Evolutionary conservation across 768 basidiomycete genomes (phyloP).

Genomic region (Suillus plorans): DNA sequence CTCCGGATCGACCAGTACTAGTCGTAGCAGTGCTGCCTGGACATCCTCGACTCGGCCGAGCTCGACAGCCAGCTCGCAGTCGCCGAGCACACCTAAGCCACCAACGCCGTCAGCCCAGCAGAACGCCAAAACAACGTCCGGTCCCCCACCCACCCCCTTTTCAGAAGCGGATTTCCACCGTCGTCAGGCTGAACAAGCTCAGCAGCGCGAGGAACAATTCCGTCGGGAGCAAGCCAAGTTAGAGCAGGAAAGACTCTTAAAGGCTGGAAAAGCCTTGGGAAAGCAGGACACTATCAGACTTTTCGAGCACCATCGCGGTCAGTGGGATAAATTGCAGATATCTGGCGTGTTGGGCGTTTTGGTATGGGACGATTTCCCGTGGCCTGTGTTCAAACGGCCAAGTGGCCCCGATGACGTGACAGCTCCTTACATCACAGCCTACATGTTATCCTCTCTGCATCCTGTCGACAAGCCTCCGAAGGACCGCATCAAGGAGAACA

Average conservation of each 20-base stretch:
- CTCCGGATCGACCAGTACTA: constrained; percentile 25
- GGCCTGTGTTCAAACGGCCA: constrained; percentile 67
- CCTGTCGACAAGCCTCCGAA: constrained; percentile 54
- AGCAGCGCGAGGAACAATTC: constrained; percentile 69
- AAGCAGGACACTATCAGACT: constrained; percentile 57
- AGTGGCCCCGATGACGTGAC: constrained; percentile 61
- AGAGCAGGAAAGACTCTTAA: constrained; percentile 44
- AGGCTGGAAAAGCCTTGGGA: constrained; percentile 45
- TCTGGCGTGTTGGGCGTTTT: constrained; percentile 33
- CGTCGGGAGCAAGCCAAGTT: constrained; percentile 63
- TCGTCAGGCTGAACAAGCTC: constrained; percentile 61
- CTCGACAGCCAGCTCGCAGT: constrained; percentile 24
- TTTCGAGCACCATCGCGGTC: constrained; percentile 61
- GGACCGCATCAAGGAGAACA: constrained; percentile 74
- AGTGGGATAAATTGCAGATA: constrained; percentile 51
- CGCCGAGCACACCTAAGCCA: constrained; percentile 27
- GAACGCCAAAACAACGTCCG: constrained; percentile 22
- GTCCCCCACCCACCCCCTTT: constrained; percentile 21
- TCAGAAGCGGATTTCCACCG: constrained; percentile 60
- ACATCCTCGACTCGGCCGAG: constrained; percentile 29
- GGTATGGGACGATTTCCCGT: constrained; percentile 69
- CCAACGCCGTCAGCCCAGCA: constrained; percentile 22
- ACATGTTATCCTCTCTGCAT: constrained; percentile 58
- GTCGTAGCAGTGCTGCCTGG: constrained; percentile 30
- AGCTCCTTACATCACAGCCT: constrained; percentile 52